Base-by-base conservation (phyloP, 805 yeast genomes). In the Starmerella vaccinii region DNA sequence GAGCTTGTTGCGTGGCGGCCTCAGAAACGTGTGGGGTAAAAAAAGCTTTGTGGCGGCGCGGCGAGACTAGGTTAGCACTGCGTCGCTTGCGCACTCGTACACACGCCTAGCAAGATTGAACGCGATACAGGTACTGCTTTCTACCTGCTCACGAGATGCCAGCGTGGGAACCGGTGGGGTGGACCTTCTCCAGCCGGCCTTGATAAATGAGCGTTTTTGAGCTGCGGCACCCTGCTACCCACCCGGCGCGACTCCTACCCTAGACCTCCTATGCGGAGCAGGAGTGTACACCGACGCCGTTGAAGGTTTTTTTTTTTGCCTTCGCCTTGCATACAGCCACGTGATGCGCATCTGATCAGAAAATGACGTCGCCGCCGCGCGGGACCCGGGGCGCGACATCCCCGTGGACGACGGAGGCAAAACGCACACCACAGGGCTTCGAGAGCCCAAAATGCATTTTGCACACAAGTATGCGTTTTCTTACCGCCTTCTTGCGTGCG, bases 201-300 rank as follows among this genome's bases (percentile, higher is more conserved):
- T 15, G 30, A 23, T 39, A 39, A 39, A 39, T 39, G 43, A 24
- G 21, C 30, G 23, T 24, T 24, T 37, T 23, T 21, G 43, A 39
- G 19, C 29, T 39, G 30, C 29, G 43, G 43, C 30, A 39, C 43
- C 43, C 43, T 39, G 43, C 43, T 39, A 39, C 43, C 30, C 43
- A 39, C 43, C n/a, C 43, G 43, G 43, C 16, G 30, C 43, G 30
- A 39, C 29, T 39, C 22, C 2, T 18, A 24, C 43, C 43, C 43
- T 39, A 23, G 21, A 30, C 43, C 30, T 23, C 13, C 18, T 15
- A 37, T 39, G 43, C 43, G 43, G 43, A 39, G 43, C 43, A 23
- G 43, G 30, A 39, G 22, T 13, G 43, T 37, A 12, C 29, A 24
- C 30, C 19, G 30, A 32, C 21, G 43, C 43, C 43, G 43, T 39